Conservation (phyloP, 2,329 filamentous ascomycete species). For the Colletotrichum brevisporum region DNA sequence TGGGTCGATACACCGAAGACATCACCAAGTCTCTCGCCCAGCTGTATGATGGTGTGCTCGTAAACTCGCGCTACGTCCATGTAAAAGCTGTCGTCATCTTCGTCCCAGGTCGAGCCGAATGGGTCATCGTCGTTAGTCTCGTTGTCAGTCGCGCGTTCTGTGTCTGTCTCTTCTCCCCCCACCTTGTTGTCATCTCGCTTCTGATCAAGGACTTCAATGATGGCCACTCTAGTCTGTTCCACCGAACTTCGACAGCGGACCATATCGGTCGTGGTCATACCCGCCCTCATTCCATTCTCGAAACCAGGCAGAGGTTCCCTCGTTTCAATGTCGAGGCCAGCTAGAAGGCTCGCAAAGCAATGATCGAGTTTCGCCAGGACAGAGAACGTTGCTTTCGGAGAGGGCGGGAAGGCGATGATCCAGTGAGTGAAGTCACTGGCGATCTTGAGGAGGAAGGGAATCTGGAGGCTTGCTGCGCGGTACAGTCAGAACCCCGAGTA, state of each 20-base stretch:
- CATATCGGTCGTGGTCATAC: constrained; percentile 86
- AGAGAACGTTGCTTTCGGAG: constrained; percentile 77
- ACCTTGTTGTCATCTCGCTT: constrained; percentile 53
- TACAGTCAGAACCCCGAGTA: constrained; percentile 11
- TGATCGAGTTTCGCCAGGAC: constrained; percentile 85
- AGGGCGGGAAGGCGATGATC: constrained; percentile 78
- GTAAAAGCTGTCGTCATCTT: constrained; percentile 65
- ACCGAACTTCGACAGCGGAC: constrained; percentile 87
- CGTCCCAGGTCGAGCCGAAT: constrained; percentile 52
- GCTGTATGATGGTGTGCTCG: constrained; percentile 81
- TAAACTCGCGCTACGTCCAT: constrained; percentile 84
- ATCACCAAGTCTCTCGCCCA: constrained; percentile 77
- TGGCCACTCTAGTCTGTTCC: constrained; percentile 79
- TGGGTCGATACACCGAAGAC: constrained; percentile 33
- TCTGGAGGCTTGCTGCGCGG: constrained; percentile 79
- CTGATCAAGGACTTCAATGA: constrained; percentile 76
- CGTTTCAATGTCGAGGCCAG: constrained; percentile 76
- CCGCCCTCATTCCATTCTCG: constrained; percentile 70
- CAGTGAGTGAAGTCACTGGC: constrained; percentile 81
- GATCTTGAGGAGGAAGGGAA: constrained; percentile 85
- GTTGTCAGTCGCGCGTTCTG: constrained; percentile 45
- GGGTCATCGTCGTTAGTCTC: constrained; percentile 54
- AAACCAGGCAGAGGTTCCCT: constrained; percentile 79
- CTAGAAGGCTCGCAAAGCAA: constrained; percentile 83
- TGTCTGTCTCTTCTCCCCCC: constrained; percentile 46